These are phyloP conservation scores for Acacia confusa DNA, from an alignment of 306 rosid genomes.

Conservation along the genomic window DNA sequence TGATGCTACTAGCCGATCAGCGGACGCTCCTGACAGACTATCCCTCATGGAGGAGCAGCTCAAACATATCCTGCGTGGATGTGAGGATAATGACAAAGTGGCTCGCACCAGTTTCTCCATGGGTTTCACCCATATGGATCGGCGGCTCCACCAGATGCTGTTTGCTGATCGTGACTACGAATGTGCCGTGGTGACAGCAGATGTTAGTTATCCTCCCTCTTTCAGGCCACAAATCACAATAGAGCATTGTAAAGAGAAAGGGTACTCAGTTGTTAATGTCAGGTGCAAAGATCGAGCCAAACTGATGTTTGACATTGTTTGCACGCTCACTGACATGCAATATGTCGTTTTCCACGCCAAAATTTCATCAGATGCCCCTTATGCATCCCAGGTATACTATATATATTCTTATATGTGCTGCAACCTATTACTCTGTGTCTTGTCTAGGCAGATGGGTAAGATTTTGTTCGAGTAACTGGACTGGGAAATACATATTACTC, in stretches of 20 bases:
- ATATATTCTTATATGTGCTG: background rate
- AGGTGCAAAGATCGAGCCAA: conserved; percentile 80
- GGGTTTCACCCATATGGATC: conserved; percentile 76
- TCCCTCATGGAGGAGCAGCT: conserved; percentile 78
- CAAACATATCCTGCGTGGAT: conserved; percentile 63
- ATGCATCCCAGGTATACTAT: conserved; percentile 65
- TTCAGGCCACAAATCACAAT: conserved; percentile 67
- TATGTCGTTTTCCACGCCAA: conserved; percentile 85
- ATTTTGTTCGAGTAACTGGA: background rate
- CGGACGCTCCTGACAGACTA: conserved; percentile 52
- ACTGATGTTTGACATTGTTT: conserved; percentile 82
- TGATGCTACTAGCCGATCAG: conserved; percentile 44
- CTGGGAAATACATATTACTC: background rate
- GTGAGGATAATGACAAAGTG: conserved; percentile 64
- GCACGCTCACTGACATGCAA: conserved; percentile 88
- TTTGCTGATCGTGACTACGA: conserved; percentile 82
- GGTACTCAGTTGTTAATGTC: conserved; percentile 70
- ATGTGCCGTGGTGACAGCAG: conserved; percentile 50
- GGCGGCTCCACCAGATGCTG: conserved; percentile 79
- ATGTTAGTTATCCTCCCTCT: conserved; percentile 45
- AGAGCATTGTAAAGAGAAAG: conserved; percentile 73
- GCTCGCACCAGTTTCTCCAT: conserved; percentile 66
- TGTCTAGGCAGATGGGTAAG: background rate
- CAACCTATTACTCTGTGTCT: background rate
- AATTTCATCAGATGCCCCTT: conserved; percentile 74